Evolutionary conservation across 2,329 filamentous ascomycete genomes (phyloP).

Genomic region (Thelonectria blattea): DNA sequence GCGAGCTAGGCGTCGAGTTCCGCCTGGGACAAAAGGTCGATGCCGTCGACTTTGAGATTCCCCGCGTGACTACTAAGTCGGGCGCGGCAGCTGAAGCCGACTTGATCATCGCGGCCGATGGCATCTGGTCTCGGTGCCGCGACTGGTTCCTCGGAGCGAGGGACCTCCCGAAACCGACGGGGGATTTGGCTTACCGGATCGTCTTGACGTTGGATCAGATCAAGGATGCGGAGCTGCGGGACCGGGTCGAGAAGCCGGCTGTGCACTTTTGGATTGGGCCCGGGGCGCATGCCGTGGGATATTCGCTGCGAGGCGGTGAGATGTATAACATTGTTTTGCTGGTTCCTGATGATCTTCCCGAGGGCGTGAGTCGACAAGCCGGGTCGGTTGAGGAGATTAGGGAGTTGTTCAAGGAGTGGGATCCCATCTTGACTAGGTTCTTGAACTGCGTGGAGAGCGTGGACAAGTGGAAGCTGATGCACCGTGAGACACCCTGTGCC

Average conservation of each 20-base stretch:
- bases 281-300: slow-evolving; percentile 65
- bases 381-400: slow-evolving; percentile 67
- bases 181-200: slow-evolving; percentile 70
- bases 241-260: slow-evolving; percentile 58
- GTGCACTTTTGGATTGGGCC: slow-evolving; percentile 70
- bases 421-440: slow-evolving; percentile 59
- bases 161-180: slow-evolving; percentile 61
- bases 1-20: slow-evolving; percentile 59
- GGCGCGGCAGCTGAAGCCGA: slow-evolving; percentile 42
- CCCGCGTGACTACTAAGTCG: slow-evolving; percentile 47
- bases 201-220: slow-evolving; percentile 60
- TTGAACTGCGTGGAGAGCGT: slow-evolving; percentile 60
- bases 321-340: slow-evolving; percentile 72
- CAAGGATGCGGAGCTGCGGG: slow-evolving; percentile 54
- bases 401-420: slow-evolving; percentile 66
- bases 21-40: slow-evolving; percentile 55
- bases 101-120: slow-evolving; percentile 65
- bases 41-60: slow-evolving; percentile 53
- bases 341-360: slow-evolving; percentile 66
- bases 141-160: slow-evolving; percentile 52
- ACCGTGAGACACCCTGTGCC: slow-evolving; percentile 41
- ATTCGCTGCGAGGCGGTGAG: slow-evolving; percentile 62
- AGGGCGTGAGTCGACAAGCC: slow-evolving; percentile 55
- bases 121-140: slow-evolving; percentile 65
- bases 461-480: slow-evolving; percentile 74